These are phyloP conservation scores for Balakata baccata DNA, from an alignment of 345 rosid species.

Conservation along the genomic window DNA sequence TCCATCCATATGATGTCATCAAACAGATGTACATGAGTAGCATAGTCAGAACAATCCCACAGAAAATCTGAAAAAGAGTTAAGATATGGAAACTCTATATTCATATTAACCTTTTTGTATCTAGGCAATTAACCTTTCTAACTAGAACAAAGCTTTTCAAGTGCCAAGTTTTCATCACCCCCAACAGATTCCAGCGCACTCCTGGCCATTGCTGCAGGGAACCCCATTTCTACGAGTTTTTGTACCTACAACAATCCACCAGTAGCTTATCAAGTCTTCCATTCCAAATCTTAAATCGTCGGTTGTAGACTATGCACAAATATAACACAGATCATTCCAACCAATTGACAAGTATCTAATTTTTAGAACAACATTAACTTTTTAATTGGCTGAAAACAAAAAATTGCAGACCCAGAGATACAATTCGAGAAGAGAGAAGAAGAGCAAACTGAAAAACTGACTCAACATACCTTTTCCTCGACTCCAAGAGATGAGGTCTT, in stretches of 20 bases:
- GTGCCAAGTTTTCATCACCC: slow-evolving; percentile 96
- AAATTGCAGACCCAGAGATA: background rate
- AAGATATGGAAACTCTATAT: background rate
- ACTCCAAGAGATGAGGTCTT: slow-evolving; percentile 68
- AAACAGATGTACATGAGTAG: background rate
- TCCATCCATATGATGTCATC: background rate
- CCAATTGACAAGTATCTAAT: background rate
- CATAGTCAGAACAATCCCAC: background rate
- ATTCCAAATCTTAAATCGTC: background rate
- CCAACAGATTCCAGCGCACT: slow-evolving; percentile 71
- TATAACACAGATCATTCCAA: background rate
- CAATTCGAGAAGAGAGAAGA: background rate
- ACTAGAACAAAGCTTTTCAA: slow-evolving; percentile 82
- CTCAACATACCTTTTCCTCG: slow-evolving; percentile 73
- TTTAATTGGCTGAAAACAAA: background rate
- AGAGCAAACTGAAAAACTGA: background rate
- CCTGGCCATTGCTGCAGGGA: slow-evolving; percentile 72
- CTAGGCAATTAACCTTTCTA: background rate
- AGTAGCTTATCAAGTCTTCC: slow-evolving; percentile 8
- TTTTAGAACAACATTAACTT: background rate
- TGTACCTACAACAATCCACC: slow-evolving; percentile 51
- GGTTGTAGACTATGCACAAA: background rate
- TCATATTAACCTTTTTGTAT: slow-evolving; percentile 7
- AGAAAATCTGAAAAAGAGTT: background rate
- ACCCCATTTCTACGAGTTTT: slow-evolving; percentile 95